Percentiles rank a stretch among this genome's conserved stretches.
Evolutionary conservation across 257 asterid genomes (phyloP).

Genomic region (Echites panduratus): DNA sequence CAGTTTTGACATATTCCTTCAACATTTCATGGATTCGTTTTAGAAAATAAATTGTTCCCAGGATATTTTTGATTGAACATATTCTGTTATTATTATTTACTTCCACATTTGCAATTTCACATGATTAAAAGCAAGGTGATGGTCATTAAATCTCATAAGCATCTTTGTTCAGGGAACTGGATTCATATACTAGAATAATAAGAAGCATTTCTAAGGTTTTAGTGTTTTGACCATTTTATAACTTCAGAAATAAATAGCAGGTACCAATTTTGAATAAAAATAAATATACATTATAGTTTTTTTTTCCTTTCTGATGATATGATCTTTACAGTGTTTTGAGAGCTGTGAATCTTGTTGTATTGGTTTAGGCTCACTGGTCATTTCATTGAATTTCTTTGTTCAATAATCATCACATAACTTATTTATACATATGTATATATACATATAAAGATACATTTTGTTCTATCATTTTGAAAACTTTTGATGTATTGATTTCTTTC

Average conservation of each 20-base stretch:
- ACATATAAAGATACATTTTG: neutral
- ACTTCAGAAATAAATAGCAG: neutral
- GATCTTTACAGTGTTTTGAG: neutral
- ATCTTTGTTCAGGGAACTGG: neutral
- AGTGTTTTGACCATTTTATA: neutral
- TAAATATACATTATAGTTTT: neutral
- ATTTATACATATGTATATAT: neutral
- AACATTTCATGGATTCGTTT: neutral
- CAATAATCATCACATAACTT: too few species aligned
- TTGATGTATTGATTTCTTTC: constrained; percentile 17
- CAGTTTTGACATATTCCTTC: neutral
- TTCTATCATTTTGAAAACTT: neutral
- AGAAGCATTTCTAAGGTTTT: neutral
- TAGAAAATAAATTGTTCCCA: neutral
- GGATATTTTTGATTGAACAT: neutral
- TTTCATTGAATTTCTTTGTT: too few species aligned
- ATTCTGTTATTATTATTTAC: neutral
- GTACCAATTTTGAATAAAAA: neutral
- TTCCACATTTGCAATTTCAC: neutral
- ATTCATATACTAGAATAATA: neutral
- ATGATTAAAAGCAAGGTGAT: neutral
- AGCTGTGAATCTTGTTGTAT: neutral
- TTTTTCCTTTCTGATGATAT: neutral
- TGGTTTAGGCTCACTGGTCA: too few species aligned
- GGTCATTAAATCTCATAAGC: neutral